Base-by-base conservation (phyloP, 2,329 filamentous ascomycete genomes). In the Botryotinia globosa region DNA sequence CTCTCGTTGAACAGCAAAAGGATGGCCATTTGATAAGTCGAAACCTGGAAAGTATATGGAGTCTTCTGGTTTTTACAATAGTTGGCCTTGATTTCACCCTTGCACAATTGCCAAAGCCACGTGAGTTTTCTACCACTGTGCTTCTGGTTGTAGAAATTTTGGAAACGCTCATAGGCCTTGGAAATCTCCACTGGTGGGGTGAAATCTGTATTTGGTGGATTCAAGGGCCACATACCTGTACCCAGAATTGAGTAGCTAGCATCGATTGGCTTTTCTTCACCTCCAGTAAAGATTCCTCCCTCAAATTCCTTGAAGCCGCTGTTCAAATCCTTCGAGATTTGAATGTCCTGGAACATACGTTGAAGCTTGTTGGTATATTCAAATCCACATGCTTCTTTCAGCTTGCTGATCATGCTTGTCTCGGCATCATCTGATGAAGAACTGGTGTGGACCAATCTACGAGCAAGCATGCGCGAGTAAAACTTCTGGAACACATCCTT, bases 401-500 rank as follows among this genome's bases (percentile, higher is more conserved):
- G 87, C 84, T 98, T 99, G 85, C 93, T 94, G 82, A 99, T 99
- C 96, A 99, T 99, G 84, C 94, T 98, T 0, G 94, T 98, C 85
- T 99, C 96, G 1, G 96, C 95, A 83, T 99, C 96, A 77, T 97
- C 94, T 3, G 94, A 98, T 4, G 96, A 96, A 0, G 96, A 98
- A 81, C 92, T 98, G 81, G 92, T 94, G 82, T 98, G 94, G 29
- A 99, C 96, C 72, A 99, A 85, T 79, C 96, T 94, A 82, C 97
- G 94, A 67, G 96, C 96, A 78, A 99, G 85, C 91, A 97, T 97
- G 75, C 94, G 92, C 2, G 95, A 97, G 84, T 99, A 99, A 84
- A 98, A 99, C 83, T 98, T 99, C 83, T 98, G 96, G 87, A 99
- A 99, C 8, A 99, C 97, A 80, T 99, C 96, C 86, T 99, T 99